Evolutionary conservation across 371 early-diverging fungal species (phyloP).

Genomic region (Lichtheimia hyalospora): DNA sequence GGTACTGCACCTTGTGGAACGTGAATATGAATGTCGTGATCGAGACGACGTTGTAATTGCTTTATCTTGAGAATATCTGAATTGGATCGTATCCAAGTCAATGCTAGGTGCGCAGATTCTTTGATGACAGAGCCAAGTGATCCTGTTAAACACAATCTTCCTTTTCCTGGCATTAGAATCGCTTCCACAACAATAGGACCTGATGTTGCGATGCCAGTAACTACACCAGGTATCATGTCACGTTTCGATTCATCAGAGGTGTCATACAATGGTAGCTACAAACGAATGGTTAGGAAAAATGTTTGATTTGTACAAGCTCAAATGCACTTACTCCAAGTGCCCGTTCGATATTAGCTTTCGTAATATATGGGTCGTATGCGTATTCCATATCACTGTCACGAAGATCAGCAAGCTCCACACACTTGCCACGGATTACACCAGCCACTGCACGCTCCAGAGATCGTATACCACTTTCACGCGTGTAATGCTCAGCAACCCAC

Average conservation of each 20-base stretch:
- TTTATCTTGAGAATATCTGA: too few species aligned
- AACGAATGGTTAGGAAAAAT: constrained; percentile 24
- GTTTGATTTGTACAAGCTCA: not conserved
- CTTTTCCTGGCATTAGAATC: constrained; percentile 73
- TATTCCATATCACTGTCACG: constrained; percentile 19
- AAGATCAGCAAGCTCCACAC: constrained; percentile 63
- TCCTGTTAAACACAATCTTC: constrained; percentile 64
- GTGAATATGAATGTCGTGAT: constrained; percentile 82
- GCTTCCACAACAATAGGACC: constrained; percentile 82
- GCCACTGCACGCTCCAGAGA: constrained; percentile 77
- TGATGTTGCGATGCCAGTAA: constrained; percentile 74
- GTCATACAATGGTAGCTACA: constrained; percentile 76
- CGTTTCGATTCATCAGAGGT: constrained; percentile 32
- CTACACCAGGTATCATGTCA: constrained; percentile 41
- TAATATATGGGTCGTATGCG: constrained; percentile 33
- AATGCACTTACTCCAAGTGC: constrained; percentile 63
- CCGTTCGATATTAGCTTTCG: constrained; percentile 44
- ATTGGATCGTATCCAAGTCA: constrained; percentile 74
- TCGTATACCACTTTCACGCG: constrained; percentile 88
- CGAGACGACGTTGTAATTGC: too few species aligned
- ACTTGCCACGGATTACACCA: constrained; percentile 71
- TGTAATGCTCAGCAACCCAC: constrained; percentile 73
- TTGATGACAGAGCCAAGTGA: constrained; percentile 85
- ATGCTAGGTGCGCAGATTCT: constrained; percentile 79
- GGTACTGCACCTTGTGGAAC: constrained; percentile 72